phyloP scores from a whole-genome alignment of 1,284 basidiomycete genomes.

The Schizophyllum amplum region DNA sequence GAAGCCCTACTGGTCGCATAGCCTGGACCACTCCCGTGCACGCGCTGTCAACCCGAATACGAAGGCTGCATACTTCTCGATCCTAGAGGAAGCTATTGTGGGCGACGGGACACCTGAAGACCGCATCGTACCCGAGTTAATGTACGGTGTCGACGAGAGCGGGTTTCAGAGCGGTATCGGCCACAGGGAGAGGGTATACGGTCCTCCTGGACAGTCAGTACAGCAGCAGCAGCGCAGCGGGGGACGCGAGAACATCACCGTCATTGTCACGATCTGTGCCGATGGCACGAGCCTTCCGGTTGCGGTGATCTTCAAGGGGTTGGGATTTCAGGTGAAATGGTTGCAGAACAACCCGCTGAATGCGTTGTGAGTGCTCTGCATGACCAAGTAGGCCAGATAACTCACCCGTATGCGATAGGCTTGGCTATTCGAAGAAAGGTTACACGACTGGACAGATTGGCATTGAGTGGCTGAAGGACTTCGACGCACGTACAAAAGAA shows the following conservation, averaged over 20 bases:
- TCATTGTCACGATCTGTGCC: conserved; percentile 15
- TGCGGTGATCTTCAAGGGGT: conserved; percentile 31
- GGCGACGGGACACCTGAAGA: conserved; percentile 4
- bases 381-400: conserved; percentile 2
- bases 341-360: conserved; percentile 28
- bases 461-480: conserved; percentile 28
- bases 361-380: conserved; percentile 23
- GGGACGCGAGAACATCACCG: conserved; percentile 15
- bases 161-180: conserved; percentile 20
- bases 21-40: conserved; percentile 23
- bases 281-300: conserved; percentile 18
- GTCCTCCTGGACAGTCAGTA: conserved; percentile 10
- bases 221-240: conserved; percentile 16
- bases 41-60: conserved; percentile 25
- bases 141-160: conserved; percentile 26
- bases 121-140: conserved; percentile 4
- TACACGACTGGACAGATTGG: conserved; percentile 28
- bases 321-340: conserved; percentile 26
- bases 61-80: conserved; percentile 20
- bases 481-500: conserved; percentile 23
- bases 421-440: conserved; percentile 30
- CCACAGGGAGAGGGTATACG: conserved; percentile 20
- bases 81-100: conserved; percentile 17
- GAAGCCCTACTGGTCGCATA: conserved; percentile 18
- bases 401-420: conserved; percentile 13